Evolutionary conservation across 495 filamentous ascomycete species (phyloP).

Genomic region (Pyrenopolyporus hunteri): DNA sequence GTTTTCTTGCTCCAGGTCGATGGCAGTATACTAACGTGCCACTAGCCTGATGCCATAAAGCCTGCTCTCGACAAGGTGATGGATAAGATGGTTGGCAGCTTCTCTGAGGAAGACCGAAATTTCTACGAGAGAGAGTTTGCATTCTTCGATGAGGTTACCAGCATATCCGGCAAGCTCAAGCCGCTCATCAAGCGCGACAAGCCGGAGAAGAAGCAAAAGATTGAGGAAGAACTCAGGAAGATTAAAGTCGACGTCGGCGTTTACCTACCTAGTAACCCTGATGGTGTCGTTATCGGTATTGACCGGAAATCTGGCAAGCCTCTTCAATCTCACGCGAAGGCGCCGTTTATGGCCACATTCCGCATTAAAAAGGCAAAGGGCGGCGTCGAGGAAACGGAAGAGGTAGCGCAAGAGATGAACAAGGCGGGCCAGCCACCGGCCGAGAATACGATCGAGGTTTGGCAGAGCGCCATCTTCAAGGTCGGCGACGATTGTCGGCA

Average conservation of each 20-base stretch:
- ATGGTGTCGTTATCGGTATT: slow-evolving; percentile 95
- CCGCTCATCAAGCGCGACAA: slow-evolving; percentile 93
- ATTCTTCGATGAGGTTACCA: slow-evolving; percentile 97
- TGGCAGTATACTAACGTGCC: slow-evolving; percentile 44
- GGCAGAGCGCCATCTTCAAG: slow-evolving; percentile 99
- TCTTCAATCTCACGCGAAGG: slow-evolving; percentile 95
- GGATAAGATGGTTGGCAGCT: slow-evolving; percentile 79
- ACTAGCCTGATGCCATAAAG: slow-evolving; percentile 87
- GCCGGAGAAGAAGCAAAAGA: slow-evolving; percentile 97
- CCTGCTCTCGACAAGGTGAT: slow-evolving; percentile 91
- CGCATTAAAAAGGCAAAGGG: slow-evolving; percentile 81
- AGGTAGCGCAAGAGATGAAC: slow-evolving; percentile 47
- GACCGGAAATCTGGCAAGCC: slow-evolving; percentile 98
- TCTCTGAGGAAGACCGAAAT: slow-evolving; percentile 72
- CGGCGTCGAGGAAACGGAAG: slow-evolving; percentile 55
- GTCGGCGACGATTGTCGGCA: slow-evolving; percentile 98
- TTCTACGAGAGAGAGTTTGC: slow-evolving; percentile 97
- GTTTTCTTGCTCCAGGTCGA: slow-evolving; percentile 34
- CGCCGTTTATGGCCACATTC: slow-evolving; percentile 99
- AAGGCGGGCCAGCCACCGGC: slow-evolving; percentile 40
- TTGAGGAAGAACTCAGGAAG: slow-evolving; percentile 96
- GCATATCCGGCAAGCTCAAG: slow-evolving; percentile 91
- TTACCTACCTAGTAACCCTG: slow-evolving; percentile 95
- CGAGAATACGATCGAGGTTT: slow-evolving; percentile 78
- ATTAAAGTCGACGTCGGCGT: slow-evolving; percentile 97